Percentiles rank a stretch among this genome's conserved stretches.
Conservation (phyloP, 306 rosid genomes). For the Corylus americana region DNA sequence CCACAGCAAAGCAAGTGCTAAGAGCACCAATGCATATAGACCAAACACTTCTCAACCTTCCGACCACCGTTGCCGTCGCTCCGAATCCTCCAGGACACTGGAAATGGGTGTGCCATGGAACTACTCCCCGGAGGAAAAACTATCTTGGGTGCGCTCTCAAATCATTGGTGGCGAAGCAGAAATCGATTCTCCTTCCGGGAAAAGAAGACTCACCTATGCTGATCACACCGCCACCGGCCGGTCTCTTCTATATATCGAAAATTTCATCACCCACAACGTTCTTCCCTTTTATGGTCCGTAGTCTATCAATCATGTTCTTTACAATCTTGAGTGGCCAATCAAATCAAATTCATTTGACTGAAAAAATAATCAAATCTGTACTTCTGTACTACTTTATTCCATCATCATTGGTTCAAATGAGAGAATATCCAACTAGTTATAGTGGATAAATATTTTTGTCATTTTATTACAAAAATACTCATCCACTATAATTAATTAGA, state of each 20-base stretch:
- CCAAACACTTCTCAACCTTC: not conserved
- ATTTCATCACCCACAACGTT: conserved; percentile 55
- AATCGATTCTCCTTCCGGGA: conserved; percentile 67
- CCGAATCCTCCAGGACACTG: conserved; percentile 27
- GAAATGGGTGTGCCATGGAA: conserved; percentile 28
- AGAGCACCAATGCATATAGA: not conserved
- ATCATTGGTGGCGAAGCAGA: conserved; percentile 52
- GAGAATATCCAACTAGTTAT: no score
- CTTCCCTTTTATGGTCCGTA: conserved; percentile 75
- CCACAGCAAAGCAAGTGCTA: not conserved
- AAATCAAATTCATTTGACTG: no score
- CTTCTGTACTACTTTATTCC: no score
- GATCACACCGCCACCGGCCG: conserved; percentile 92
- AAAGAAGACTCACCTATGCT: conserved; percentile 58
- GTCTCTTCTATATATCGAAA: conserved; percentile 60
- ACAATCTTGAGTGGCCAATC: no score
- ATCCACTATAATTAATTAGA: no score
- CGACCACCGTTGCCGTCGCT: conserved; percentile 24
- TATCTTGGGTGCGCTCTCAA: conserved; percentile 64
- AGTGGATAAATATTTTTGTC: no score
- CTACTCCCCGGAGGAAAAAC: conserved; percentile 30
- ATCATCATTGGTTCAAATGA: no score
- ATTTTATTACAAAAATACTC: no score
- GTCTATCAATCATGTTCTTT: no score
- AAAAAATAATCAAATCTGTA: no score